Base-by-base conservation (phyloP, 305 asterid species). In the Monarda citriodora region DNA sequence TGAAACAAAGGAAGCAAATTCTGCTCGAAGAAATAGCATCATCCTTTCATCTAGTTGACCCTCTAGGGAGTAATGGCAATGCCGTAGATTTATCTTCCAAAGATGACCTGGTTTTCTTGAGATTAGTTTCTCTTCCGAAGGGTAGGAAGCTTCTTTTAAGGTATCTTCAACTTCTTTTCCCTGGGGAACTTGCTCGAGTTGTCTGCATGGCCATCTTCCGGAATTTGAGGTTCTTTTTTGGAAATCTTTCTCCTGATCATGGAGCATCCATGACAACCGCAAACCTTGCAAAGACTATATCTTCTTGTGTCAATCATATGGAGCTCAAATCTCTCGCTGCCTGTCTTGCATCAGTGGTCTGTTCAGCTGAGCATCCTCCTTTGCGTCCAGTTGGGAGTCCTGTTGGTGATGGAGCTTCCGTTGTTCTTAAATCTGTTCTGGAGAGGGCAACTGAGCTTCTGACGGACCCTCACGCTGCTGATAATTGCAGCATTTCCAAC, bases 121-220 rank as follows among this genome's bases (percentile, higher is more conserved):
- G 92, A 72, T 36, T 82, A 32, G 71, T 78, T 29, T 84, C 93
- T 50, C 92, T 87, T 68, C 88, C 92, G 5, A 87, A 84, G 77
- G 95, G 95, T 56, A 70, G 81, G 72, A 83, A 86, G 74, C 87
- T 86, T 53, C 70, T 86, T 42, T 44, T 78, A 36, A 79, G 72
- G 72, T 86, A 79, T 70, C 82, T 86, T 58, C 76, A 76, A 64
- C 84, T 71, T 61, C 83, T 86, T 44, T 70, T 69, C 47, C 84
- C 95, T 9, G 82, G 85, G 2, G 95, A 86, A 64, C 82, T 83
- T 37, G 61, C 73, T 45, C 75, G 89, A 68, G 78, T 84, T 23
- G 89, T 84, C 47, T 86, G 89, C 75, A 83, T 84, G 92, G 92
- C 87, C 59, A 74, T 82, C 56, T 86, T 83, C 75, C 92, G 92